Evolutionary conservation across 1,139 yeast genomes (phyloP).

Genomic region (Hyphopichia burtonii): DNA sequence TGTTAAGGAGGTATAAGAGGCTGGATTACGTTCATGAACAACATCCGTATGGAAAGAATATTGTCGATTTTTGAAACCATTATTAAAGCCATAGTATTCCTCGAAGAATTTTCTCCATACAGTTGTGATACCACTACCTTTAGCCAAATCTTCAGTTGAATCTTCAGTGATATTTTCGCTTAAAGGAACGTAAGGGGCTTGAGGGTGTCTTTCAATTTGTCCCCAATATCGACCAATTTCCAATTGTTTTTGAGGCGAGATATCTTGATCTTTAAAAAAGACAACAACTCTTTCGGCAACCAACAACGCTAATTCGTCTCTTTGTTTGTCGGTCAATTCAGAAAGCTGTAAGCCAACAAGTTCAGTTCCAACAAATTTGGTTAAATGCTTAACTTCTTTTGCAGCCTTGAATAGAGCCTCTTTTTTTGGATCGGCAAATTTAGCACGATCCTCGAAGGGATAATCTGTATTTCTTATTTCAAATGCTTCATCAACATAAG

Average conservation of each 20-base stretch:
- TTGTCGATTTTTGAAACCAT: conserved; percentile 19
- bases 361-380: conserved; percentile 49
- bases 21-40: conserved; percentile 21
- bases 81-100: conserved; percentile 12
- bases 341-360: conserved; percentile 43
- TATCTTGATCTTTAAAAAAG: conserved; percentile 47
- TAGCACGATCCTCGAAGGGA: conserved; percentile 47
- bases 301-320: conserved; percentile 48
- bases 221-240: conserved; percentile 31
- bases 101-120: conserved; percentile 41
- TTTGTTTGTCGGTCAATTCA: conserved; percentile 41
- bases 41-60: conserved; percentile 25
- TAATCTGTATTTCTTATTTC: conserved; percentile 40
- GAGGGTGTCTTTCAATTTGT: conserved; percentile 30
- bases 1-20: conserved; percentile 20
- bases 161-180: not conserved
- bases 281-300: conserved; percentile 53
- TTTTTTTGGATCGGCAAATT: conserved; percentile 53
- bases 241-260: conserved; percentile 34
- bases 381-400: conserved; percentile 44
- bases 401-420: conserved; percentile 54
- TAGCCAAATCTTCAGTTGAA: conserved; percentile 15
- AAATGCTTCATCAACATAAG: conserved; percentile 51
- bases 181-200: conserved; percentile 18
- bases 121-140: conserved; percentile 34